Base-by-base conservation (phyloP, 2,329 filamentous ascomycete genomes). In the Diaporthe longicolla region DNA sequence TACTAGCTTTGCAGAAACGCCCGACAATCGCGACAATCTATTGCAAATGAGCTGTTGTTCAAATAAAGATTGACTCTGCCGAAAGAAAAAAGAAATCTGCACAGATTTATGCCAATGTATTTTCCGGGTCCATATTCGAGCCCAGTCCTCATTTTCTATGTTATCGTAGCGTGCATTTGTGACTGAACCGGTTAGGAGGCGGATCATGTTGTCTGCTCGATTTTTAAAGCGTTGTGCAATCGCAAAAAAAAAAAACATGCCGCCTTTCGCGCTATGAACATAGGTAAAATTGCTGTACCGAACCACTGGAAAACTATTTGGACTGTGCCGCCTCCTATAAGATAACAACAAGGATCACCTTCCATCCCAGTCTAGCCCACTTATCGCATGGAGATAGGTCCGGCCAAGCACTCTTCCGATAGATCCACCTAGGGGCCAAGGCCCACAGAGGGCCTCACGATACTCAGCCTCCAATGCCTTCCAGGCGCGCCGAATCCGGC, bases 401-500 rank as follows among this genome's bases (percentile, higher is more conserved):
- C 40, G 21, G 61, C 63, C 32, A 52, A 52, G 61, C 52, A 37
- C 8, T 13, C 13, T 66, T 15, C 26, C 40, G 26, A 50, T 35
- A 29, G 59, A 50, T 19, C 63, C 63, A 54, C 63, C 45, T 32
- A 68, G 63, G 48, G 63, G 48, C 63, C 32, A 48, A 54, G 63
- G 48, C 48, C 32, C 63, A 40, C 63, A 11, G 32, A 54, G 45
- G n/a, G 7, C 45, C 63, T 68, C 63, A 54, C 48, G 63, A 68
- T 68, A 40, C 63, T 40, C 40, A 43, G 40, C 40, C 40, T 43
- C 19, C 17, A 17, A 19, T 19, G 63, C 63, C 63, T 66, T 66
- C 45, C 45, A 66, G 59, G 26, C 59, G 13, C 26, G 63, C 48
- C 63, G 63, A 29, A 32, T 54, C 63, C 63, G 63, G 63, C 63